Base-by-base conservation (phyloP, 768 basidiomycete species). In the Neoboletus magnificus region DNA sequence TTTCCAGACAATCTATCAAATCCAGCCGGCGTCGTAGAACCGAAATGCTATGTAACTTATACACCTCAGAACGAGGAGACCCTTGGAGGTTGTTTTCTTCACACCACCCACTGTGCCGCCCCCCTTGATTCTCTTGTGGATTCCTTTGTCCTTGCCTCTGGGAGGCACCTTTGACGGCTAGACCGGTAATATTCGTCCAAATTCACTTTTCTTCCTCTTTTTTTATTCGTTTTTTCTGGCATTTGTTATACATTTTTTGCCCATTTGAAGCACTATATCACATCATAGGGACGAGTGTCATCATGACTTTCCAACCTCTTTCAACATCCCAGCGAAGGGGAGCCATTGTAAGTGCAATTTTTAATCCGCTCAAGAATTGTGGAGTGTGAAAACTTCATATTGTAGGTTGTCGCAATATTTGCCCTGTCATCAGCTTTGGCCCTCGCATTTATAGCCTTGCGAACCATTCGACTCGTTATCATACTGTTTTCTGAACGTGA, bases 381-480 rank as follows among this genome's bases (percentile, higher is more conserved):
- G 9, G 25, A 35, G 32, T 12, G 13, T 50, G 8, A 44, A 45
- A 30, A 56, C 16, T 16, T 37, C 36, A 5, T 29, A 11, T 46
- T 29, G 1, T 54, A 77, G 74, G 74, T 76, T 51, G 76, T 83
- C 55, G 77, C 79, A 54, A 70, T 73, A 22, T 82, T 86, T 62
- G 81, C 85, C 18, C 55, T 80, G 42, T 62, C 85, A 30, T 84
- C 85, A 10, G 69, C 81, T 20, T 52, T 82, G 33, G 83, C 82
- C 5, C 67, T 88, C 39, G 61, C 75, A 20, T 79, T 78, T 15
- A 78, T 87, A 48, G 73, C 72, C 52, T 52, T 76, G 30, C 79
- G 83, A 54, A 73, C 79, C 36, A 57, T 76, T 45, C 84, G 78
- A 73, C 68, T 84, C 41, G 79, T 74, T 40, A 33, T 78, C 25